phyloP scores from a whole-genome alignment of 169 alveolate species.

The Cryptosporidium felis region DNA sequence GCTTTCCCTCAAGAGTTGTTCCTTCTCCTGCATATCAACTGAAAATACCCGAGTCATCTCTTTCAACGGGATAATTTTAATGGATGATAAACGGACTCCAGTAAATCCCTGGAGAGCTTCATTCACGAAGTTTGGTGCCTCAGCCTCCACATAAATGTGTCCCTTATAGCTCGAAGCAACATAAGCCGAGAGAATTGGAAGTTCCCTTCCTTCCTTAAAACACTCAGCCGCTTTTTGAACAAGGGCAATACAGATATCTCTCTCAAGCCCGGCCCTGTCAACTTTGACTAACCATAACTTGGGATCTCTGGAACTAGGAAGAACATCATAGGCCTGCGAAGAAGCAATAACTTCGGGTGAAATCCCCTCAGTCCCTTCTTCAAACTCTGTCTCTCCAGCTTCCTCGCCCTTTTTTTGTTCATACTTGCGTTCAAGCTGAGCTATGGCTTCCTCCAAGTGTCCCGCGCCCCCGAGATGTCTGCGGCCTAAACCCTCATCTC shows the following conservation, averaged over 20 bases:
- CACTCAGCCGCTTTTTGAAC: conserved; percentile 80
- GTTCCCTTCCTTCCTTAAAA: conserved; percentile 74
- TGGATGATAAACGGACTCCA: conserved; percentile 77
- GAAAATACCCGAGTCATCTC: conserved; percentile 84
- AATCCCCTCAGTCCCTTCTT: conserved; percentile 75
- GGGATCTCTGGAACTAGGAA: conserved; percentile 82
- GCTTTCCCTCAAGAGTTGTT: conserved; percentile 81
- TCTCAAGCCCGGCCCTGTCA: conserved; percentile 77
- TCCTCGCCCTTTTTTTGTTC: conserved; percentile 81
- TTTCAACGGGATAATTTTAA: conserved; percentile 83
- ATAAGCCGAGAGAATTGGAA: conserved; percentile 82
- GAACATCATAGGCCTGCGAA: conserved; percentile 54
- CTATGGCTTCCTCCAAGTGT: conserved; percentile 83
- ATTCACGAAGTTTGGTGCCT: conserved; percentile 78
- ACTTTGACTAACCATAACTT: conserved; percentile 84
- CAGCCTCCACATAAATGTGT: conserved; percentile 84
- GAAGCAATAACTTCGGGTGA: conserved; percentile 59
- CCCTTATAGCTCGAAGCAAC: conserved; percentile 84
- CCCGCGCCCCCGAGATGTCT: conserved; percentile 85
- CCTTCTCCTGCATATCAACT: conserved; percentile 78
- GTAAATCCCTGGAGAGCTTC: conserved; percentile 82
- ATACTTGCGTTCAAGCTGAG: conserved; percentile 82
- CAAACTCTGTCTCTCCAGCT: conserved; percentile 74
- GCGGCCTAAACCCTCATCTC: conserved; percentile 62
- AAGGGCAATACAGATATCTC: conserved; percentile 80